Evolutionary conservation across 1,284 basidiomycete species (phyloP), one percentile per base, ranked within the genome.

Genomic region (Ustanciosporium gigantosporum): DNA sequence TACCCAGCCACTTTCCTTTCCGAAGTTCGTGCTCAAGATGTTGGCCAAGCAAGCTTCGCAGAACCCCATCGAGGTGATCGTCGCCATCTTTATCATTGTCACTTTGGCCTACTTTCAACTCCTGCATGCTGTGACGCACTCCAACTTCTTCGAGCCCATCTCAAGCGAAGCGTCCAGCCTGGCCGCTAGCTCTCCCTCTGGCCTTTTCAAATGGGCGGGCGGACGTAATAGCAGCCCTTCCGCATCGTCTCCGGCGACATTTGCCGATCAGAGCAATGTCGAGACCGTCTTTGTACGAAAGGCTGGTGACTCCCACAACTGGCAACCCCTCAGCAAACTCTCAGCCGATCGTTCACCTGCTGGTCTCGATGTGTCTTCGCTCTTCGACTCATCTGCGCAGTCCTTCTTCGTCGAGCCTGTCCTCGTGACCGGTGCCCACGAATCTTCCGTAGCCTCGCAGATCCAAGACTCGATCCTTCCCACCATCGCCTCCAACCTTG

Each of bases 71-170:
- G 92, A 96, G 78, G 87, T 88, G 19, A 90, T 94, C 66, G 90
- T 94, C 46, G 84, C 86, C 73, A 88, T 89, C 79, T 90, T 87
- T 77, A 85, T 92, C 74, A 79, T 91, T 53, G 88, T 88, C 25
- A 95, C 92, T 3, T 83, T 95, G 32, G 87, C 88, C 40, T 95
- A 95, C 80, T 93, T 95, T 78, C 89, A 92, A 78, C 84, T 94
- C 57, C 83, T 96, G 48, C 85, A 86, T 57, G 88, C 89, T 35
- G 87, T 93, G 77, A 90, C 90, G 38, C 79, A 80, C 40, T 81
- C 80, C 23, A 79, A 81, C 51, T 81, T 83, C 76, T 79, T 75
- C 59, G 62, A 72, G 51, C 62, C 68, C 42, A 56, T 74, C 27
- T 58, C 50, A 16, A 46, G 46, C 34, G 66, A 70, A 34, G 68